Conservation (phyloP, 2,329 filamentous ascomycete species). For the Bretziella fagacearum region DNA sequence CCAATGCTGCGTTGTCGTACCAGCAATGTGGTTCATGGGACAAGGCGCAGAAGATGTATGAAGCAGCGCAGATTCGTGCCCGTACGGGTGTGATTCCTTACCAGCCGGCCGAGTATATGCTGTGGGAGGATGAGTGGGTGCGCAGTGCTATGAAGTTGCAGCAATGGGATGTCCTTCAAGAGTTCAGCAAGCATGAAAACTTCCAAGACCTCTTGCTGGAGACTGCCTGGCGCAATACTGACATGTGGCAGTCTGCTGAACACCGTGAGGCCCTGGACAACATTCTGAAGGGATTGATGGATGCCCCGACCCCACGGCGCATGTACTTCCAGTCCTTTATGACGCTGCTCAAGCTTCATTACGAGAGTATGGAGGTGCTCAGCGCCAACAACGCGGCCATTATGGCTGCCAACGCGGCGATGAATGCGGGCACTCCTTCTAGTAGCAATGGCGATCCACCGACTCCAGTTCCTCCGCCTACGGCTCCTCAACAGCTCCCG, state of each 20-base stretch:
- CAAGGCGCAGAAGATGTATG: constrained; percentile 92
- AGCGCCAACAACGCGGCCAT: constrained; percentile 56
- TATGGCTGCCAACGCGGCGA: constrained; percentile 3
- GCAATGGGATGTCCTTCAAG: constrained; percentile 94
- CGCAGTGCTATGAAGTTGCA: constrained; percentile 95
- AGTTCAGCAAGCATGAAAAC: constrained; percentile 98
- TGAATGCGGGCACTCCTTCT: background rate
- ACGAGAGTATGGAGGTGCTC: constrained; percentile 11
- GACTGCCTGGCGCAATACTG: constrained; percentile 86
- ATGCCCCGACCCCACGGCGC: constrained; percentile 82
- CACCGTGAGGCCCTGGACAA: constrained; percentile 80
- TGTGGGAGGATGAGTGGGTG: constrained; percentile 99
- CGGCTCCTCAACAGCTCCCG: constrained; percentile 5
- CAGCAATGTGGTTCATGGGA: constrained; percentile 99
- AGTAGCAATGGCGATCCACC: constrained; percentile 4
- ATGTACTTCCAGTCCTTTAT: constrained; percentile 99
- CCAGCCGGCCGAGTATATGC: constrained; percentile 91
- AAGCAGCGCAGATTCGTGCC: constrained; percentile 91
- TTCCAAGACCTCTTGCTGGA: constrained; percentile 92
- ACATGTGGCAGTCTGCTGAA: constrained; percentile 79
- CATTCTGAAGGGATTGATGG: constrained; percentile 92
- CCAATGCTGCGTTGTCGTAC: constrained; percentile 89
- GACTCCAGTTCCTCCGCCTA: background rate
- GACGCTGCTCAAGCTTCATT: constrained; percentile 80
- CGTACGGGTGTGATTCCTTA: constrained; percentile 92